Conservation (phyloP, 345 rosid species). For the Aquilaria sinensis region DNA sequence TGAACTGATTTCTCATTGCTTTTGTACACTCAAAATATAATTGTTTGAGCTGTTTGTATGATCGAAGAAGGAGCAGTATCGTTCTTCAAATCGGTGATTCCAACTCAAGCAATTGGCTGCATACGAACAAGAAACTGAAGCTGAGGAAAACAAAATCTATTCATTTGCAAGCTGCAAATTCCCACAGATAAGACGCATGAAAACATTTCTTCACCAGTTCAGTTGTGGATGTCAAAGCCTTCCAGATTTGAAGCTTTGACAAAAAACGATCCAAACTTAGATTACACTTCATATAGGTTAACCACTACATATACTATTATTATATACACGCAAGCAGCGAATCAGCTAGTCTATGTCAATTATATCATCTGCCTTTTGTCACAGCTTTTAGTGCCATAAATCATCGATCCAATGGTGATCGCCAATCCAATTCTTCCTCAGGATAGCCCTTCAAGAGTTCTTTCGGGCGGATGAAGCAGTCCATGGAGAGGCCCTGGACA, state of each 20-base stretch:
- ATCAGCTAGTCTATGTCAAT: slow-evolving; percentile 10
- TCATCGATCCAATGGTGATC: slow-evolving; percentile 21
- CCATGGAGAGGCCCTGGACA: slow-evolving; percentile 67
- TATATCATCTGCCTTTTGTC: background rate
- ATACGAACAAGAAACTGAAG: too few species aligned
- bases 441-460: slow-evolving; percentile 45
- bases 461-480: slow-evolving; percentile 85
- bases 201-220: too few species aligned
- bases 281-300: background rate
- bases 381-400: background rate
- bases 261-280: background rate
- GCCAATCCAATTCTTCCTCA: slow-evolving; percentile 32
- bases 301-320: background rate
- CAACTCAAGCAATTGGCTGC: too few species aligned
- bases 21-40: too few species aligned
- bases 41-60: too few species aligned
- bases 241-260: background rate
- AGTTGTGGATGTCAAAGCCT: background rate
- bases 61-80: too few species aligned
- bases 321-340: slow-evolving; percentile 2
- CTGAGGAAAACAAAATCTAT: too few species aligned
- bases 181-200: too few species aligned
- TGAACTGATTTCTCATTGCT: too few species aligned
- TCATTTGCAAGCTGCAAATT: too few species aligned
- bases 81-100: too few species aligned